phyloP scores from a whole-genome alignment of 257 asterid genomes.

The Jacaranda copaia region DNA sequence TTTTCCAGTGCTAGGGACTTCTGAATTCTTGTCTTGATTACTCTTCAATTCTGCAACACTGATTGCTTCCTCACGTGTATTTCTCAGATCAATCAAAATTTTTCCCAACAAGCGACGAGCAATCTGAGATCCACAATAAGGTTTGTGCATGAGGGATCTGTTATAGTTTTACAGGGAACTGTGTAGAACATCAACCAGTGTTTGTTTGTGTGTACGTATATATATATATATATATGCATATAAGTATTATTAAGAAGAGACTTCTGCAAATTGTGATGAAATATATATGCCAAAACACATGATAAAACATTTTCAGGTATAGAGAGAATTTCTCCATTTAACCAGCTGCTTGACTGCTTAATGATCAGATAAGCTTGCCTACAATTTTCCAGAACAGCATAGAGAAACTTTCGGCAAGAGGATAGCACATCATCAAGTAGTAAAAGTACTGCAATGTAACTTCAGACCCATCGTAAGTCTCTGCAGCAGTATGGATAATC shows the following conservation, averaged over 20 bases:
- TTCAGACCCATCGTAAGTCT: not conserved
- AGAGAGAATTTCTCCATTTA: not conserved
- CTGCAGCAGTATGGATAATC: not conserved
- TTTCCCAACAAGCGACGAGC: slow-evolving; percentile 98
- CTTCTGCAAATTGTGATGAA: not conserved
- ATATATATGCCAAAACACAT: slow-evolving; percentile 12
- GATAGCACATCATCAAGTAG: slow-evolving; percentile 1
- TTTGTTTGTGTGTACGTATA: not conserved
- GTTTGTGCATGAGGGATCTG: not conserved
- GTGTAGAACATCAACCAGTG: not conserved
- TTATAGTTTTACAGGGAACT: slow-evolving; percentile 1
- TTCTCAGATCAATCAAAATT: slow-evolving; percentile 87
- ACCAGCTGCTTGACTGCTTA: not conserved
- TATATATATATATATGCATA: not conserved
- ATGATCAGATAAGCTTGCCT: slow-evolving; percentile 6
- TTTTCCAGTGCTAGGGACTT: slow-evolving; percentile 47
- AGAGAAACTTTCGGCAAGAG: not conserved
- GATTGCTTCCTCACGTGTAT: slow-evolving; percentile 96
- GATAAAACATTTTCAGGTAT: not conserved
- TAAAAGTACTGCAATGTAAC: not conserved
- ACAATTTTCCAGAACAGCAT: slow-evolving; percentile 20
- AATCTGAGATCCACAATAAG: slow-evolving; percentile 58
- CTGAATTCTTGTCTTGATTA: slow-evolving; percentile 61
- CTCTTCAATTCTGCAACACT: slow-evolving; percentile 90
- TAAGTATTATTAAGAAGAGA: no score